Evolutionary conservation across 805 yeast genomes (phyloP).

Genomic region (Tetrapisispora namnaoensis): DNA sequence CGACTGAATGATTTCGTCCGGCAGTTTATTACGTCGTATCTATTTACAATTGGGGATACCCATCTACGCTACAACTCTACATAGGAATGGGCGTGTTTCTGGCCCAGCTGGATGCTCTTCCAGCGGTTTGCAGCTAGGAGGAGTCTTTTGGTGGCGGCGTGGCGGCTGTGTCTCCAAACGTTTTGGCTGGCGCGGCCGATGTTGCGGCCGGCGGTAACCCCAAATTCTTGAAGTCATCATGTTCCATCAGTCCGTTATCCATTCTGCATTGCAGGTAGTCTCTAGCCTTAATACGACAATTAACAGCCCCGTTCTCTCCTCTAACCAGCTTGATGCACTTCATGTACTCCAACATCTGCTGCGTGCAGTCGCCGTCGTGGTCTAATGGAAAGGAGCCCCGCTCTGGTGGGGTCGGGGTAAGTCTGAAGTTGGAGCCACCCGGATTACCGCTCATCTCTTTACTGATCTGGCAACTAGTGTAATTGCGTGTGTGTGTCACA

Average conservation of each 20-base stretch:
- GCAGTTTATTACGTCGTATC: too few species aligned
- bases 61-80: too few species aligned
- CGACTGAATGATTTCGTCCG: too few species aligned
- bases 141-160: neutral
- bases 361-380: constrained; percentile 74
- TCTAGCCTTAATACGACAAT: constrained; percentile 78
- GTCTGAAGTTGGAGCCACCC: constrained; percentile 37
- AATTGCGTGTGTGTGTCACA: neutral
- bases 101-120: too few species aligned
- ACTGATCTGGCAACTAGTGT: neutral
- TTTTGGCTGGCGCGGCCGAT: neutral
- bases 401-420: constrained; percentile 89
- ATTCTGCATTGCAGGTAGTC: constrained; percentile 77
- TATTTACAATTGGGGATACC: too few species aligned
- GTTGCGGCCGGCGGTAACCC: constrained; percentile 46
- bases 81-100: too few species aligned
- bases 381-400: constrained; percentile 94
- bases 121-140: too few species aligned
- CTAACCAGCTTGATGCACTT: constrained; percentile 67
- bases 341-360: constrained; percentile 64
- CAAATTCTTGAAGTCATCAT: constrained; percentile 48
- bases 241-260: constrained; percentile 62
- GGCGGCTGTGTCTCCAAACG: neutral
- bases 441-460: constrained; percentile 32
- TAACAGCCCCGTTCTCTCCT: constrained; percentile 74